phyloP scores from a whole-genome alignment of 768 basidiomycete genomes.

The Roridomyces roridus region DNA sequence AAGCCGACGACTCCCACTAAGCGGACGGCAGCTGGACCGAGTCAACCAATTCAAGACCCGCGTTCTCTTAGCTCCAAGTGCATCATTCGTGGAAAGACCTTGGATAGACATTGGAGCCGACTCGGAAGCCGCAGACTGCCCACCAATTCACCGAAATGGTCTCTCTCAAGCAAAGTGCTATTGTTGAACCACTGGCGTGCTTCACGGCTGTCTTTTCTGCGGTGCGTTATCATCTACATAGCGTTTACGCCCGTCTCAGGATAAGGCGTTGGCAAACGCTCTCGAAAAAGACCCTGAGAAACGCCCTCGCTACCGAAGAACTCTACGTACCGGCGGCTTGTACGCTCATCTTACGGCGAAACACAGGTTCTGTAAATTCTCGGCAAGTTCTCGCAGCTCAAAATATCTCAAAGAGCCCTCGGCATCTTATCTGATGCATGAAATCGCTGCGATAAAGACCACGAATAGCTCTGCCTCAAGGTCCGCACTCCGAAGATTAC shows the following conservation, averaged over 20 bases:
- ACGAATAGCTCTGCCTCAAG: not conserved
- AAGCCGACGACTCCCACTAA: no score
- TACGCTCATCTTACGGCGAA: not conserved
- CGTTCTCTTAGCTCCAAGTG: no score
- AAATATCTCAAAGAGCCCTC: conserved; percentile 1
- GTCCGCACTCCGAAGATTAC: conserved; percentile 16
- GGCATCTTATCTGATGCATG: conserved; percentile 10
- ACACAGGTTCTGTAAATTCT: not conserved
- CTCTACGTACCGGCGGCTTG: no score
- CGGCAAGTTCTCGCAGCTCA: not conserved
- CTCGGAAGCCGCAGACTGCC: not conserved
- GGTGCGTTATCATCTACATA: no score
- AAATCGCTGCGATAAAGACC: not conserved
- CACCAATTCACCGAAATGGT: not conserved
- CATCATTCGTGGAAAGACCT: not conserved
- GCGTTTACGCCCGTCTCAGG: no score
- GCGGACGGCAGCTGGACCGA: no score
- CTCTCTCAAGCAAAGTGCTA: not conserved
- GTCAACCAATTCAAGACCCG: no score
- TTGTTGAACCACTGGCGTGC: not conserved
- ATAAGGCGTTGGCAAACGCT: no score
- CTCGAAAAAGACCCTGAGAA: no score
- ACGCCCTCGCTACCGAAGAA: no score
- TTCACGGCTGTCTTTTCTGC: no score
- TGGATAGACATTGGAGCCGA: not conserved